Base-by-base conservation (phyloP, 805 yeast species). In the Ogataea neopini region DNA sequence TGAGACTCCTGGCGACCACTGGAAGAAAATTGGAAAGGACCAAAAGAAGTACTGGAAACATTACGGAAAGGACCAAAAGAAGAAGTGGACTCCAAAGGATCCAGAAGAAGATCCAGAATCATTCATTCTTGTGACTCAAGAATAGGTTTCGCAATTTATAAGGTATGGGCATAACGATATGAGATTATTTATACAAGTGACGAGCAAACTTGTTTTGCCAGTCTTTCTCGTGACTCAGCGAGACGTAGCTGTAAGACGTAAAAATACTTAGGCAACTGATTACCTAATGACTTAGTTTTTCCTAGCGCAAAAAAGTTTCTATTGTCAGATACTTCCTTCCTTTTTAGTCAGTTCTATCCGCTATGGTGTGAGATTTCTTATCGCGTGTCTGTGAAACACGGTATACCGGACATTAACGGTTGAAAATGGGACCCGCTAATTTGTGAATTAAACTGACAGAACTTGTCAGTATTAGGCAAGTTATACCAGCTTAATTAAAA, bases 21-120 rank as follows among this genome's bases (percentile, higher is more conserved):
- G 63, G 62, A 56, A 59, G 30, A 48, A 58, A 15, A 32, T 26
- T 26, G 62, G 61, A 38, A 53, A 57, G 28, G 54, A 52, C 7
- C 47, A 58, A 19, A 55, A 44, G 41, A 57, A 53, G 36, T 49
- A 58, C 56, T 57, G 62, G 62, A 59, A 59, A 38, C 52, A 60
- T 3, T 45, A 37, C 34, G 63, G 62, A 38, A 57, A 55, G 43
- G 56, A 57, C 14, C 54, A 57, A 34, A 61, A 57, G 53, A 59
- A 60, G 54, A 54, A 58, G 43, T 58, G 51, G 50, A 28, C 32
- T 29, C 32, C 32, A 29, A 29, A 29, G 13, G 32, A 29, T 29
- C 5, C 32, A 6, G 32, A 29, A 29, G 54, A 50, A 14, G 35
- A 37, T 14, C 44, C 20, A 4, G 47, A 39, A 22, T 26, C 33